Percentiles rank a stretch among this genome's conserved stretches.
Conservation (phyloP, 371 early-diverging fungal species). For the Zopfochytrium polystomum region DNA sequence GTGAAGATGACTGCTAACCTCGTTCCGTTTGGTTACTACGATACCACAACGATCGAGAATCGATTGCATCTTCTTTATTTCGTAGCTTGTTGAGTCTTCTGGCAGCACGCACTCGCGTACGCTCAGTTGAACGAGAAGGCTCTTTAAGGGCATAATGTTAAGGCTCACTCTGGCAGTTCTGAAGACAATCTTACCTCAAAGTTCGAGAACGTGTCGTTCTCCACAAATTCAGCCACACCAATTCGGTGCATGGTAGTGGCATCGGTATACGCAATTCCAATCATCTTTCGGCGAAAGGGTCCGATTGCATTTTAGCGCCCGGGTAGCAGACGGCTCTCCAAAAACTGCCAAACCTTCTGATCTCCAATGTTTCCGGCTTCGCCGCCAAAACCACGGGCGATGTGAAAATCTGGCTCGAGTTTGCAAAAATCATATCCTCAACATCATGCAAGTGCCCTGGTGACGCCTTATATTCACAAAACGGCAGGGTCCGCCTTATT, state of each 20-base stretch:
- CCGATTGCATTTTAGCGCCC: no score
- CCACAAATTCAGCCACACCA: conserved; percentile 84
- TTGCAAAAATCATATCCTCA: conserved; percentile 80
- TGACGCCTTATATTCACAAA: conserved; percentile 60
- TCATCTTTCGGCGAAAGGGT: conserved; percentile 52
- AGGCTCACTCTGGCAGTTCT: neutral
- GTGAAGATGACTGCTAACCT: no score
- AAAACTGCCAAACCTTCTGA: conserved; percentile 47
- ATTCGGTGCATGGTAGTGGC: conserved; percentile 68
- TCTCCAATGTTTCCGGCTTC: conserved; percentile 55
- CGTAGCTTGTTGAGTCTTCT: conserved; percentile 63
- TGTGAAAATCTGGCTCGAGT: conserved; percentile 60
- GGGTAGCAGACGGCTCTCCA: no score
- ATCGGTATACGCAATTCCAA: conserved; percentile 87
- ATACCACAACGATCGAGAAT: conserved; percentile 74
- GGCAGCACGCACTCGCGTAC: conserved; percentile 86
- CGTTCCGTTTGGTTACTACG: conserved; percentile 65
- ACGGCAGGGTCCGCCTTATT: neutral
- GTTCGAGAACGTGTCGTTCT: conserved; percentile 88
- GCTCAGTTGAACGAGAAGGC: conserved; percentile 71
- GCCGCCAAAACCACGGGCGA: conserved; percentile 83
- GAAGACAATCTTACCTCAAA: conserved; percentile 62
- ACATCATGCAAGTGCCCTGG: conserved; percentile 90
- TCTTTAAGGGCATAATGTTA: neutral
- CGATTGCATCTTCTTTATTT: conserved; percentile 60